Evolutionary conservation across 805 yeast species (phyloP).

Genomic region (Candida caryicola): DNA sequence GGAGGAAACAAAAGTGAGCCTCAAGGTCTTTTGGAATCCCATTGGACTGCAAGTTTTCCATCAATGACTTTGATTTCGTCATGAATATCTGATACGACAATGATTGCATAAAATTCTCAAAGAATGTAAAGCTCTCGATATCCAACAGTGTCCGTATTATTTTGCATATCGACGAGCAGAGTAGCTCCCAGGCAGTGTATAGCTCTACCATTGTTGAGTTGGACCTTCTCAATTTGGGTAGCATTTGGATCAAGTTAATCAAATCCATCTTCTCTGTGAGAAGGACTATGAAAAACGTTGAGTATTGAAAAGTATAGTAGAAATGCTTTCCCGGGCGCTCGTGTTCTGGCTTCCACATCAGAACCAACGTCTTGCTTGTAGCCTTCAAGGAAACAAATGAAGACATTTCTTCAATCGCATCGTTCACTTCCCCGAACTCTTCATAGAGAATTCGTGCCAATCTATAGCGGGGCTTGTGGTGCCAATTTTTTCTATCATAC

Average conservation of each 20-base stretch:
- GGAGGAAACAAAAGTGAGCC: conserved; percentile 42
- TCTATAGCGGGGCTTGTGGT: conserved; percentile 77
- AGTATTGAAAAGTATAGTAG: conserved; percentile 68
- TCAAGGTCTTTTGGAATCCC: conserved; percentile 39
- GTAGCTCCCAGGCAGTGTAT: conserved; percentile 61
- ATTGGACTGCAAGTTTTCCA: conserved; percentile 22
- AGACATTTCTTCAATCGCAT: conserved; percentile 65
- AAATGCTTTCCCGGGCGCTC: conserved; percentile 95
- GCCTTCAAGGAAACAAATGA: conserved; percentile 63
- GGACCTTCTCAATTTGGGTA: conserved; percentile 73
- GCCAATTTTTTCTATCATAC: conserved; percentile 85
- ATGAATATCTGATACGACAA: conserved; percentile 45
- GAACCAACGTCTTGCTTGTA: conserved; percentile 66
- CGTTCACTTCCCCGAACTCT: conserved; percentile 48
- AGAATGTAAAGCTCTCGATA: conserved; percentile 37
- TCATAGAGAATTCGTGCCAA: conserved; percentile 61
- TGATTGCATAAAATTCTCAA: conserved; percentile 51
- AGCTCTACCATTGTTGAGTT: conserved; percentile 73
- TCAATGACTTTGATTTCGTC: conserved; percentile 29
- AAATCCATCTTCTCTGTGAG: conserved; percentile 54
- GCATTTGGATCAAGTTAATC: conserved; percentile 54
- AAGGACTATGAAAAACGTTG: conserved; percentile 58
- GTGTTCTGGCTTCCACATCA: conserved; percentile 89
- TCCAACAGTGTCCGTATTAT: conserved; percentile 45
- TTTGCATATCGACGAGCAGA: conserved; percentile 51